Evolutionary conservation across 495 filamentous ascomycete species (phyloP).

Genomic region (Trichoderma erinaceum): DNA sequence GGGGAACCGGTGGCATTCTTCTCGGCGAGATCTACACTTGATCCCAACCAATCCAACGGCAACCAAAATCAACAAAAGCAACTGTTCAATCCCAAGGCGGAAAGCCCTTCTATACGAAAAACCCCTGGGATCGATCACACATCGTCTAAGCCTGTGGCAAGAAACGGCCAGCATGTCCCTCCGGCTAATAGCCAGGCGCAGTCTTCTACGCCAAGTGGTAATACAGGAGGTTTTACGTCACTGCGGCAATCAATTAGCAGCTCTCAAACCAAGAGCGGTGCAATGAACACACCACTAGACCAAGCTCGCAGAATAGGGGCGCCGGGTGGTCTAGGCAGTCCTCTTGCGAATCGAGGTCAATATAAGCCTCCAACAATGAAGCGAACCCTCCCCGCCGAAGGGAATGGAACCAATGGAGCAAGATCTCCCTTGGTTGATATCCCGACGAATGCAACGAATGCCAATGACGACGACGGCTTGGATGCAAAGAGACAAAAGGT

Average conservation of each 20-base stretch:
- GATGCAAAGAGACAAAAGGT: slow-evolving; percentile 40
- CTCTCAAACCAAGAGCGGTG: slow-evolving; percentile 32
- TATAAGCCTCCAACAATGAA: slow-evolving; percentile 59
- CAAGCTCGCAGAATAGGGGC: slow-evolving; percentile 66
- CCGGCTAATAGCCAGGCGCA: slow-evolving; percentile 25
- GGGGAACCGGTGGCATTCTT: slow-evolving; percentile 21
- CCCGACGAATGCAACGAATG: slow-evolving; percentile 29
- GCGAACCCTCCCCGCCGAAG: slow-evolving; percentile 32
- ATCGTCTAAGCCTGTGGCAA: slow-evolving; percentile 59
- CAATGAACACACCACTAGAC: slow-evolving; percentile 66
- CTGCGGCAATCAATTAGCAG: slow-evolving; percentile 27
- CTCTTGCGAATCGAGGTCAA: slow-evolving; percentile 49
- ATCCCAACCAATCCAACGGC: background rate
- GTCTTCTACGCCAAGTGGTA: slow-evolving; percentile 14
- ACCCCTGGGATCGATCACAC: slow-evolving; percentile 84
- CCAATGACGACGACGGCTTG: slow-evolving; percentile 20
- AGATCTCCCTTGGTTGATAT: slow-evolving; percentile 36
- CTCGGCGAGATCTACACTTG: slow-evolving; percentile 1
- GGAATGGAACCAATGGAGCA: slow-evolving; percentile 17
- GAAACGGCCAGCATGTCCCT: slow-evolving; percentile 36
- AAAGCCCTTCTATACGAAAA: slow-evolving; percentile 82
- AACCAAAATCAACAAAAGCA: slow-evolving; percentile 28
- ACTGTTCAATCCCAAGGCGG: slow-evolving; percentile 72
- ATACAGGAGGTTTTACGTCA: slow-evolving; percentile 16
- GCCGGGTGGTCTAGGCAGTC: slow-evolving; percentile 51